phyloP scores from a whole-genome alignment of 371 early-diverging fungal genomes.

The Amoeboradix gromovi region DNA sequence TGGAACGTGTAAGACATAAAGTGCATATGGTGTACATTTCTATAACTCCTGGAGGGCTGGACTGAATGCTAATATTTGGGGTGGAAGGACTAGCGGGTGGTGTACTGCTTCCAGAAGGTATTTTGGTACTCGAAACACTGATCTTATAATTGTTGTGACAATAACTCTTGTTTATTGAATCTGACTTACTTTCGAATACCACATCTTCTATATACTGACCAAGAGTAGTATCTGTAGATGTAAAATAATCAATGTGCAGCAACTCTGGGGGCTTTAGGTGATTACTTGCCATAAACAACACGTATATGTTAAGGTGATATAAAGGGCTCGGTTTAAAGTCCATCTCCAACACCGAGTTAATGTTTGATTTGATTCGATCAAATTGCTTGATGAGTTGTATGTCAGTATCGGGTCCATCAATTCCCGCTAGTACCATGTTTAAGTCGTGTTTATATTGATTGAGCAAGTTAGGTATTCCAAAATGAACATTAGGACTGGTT shows the following conservation, averaged over 20 bases:
- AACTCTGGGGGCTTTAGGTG: constrained; percentile 35
- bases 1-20: constrained; percentile 34
- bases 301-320: constrained; percentile 30
- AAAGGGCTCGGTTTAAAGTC: constrained; percentile 24
- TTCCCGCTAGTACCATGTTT: background rate
- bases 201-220: constrained; percentile 57
- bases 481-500: background rate
- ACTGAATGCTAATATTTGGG: too few relatives aligned
- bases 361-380: background rate
- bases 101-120: background rate
- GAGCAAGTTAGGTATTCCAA: background rate
- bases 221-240: constrained; percentile 41
- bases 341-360: constrained; percentile 3
- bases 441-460: background rate
- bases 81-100: too few relatives aligned
- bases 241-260: constrained; percentile 45
- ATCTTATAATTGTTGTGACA: background rate
- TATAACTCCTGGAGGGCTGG: too few relatives aligned
- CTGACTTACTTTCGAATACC: constrained; percentile 26
- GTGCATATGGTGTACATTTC: constrained; percentile 56
- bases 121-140: background rate
- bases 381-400: background rate
- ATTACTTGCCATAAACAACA: constrained; percentile 33
- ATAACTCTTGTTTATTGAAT: constrained; percentile 25
- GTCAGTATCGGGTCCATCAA: background rate